Base-by-base conservation (phyloP, 345 rosid species). In the Clausena lansium region DNA sequence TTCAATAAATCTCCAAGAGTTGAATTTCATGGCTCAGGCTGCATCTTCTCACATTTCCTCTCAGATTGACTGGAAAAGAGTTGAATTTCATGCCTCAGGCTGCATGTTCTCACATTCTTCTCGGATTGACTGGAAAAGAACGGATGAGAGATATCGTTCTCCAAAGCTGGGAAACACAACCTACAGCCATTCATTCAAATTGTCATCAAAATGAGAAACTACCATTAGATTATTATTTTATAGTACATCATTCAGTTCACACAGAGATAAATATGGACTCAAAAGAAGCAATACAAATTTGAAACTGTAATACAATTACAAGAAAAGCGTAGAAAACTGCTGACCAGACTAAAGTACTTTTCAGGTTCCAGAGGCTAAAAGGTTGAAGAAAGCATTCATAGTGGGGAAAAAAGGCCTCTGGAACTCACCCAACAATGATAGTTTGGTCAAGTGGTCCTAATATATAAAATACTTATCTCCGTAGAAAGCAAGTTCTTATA, bases 161-260 rank as follows among this genome's bases (percentile, higher is more conserved):
- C 99, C 97, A 13, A 96, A 92, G 89, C 98, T 96, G 2, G 98
- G 99, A 63, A 96, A 92, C 63, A 94, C 95, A 79, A 92, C 98
- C 99, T 94, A 91, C 74, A 74, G 74, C 35, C 39, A 76, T 38
- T 62, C 39, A 76, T 38, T 62, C 25, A 17, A 41, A 41, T 74
- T 39, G 9, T 15, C 14, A 73, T 5, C 8, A 1, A 45, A 4
- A 59, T 38, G 54, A 58, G 76, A 45, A 24, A 20, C 36, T 6
- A 27, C 35, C 58, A 10, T 54, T 14, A 52, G 33, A 72, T 15
- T 54, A 22, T 73, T 59, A 39, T 17, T 61, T 74, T 41, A 38
- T 28, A 10, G 24, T 27, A 39, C 25, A 50, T 54, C 1, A 27
- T 19, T 9, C 60, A 5, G 25, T 25, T 24, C 24, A 0, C 36